phyloP scores from a whole-genome alignment of 371 early-diverging fungal species.

The Choanephora cucurbitarum region DNA sequence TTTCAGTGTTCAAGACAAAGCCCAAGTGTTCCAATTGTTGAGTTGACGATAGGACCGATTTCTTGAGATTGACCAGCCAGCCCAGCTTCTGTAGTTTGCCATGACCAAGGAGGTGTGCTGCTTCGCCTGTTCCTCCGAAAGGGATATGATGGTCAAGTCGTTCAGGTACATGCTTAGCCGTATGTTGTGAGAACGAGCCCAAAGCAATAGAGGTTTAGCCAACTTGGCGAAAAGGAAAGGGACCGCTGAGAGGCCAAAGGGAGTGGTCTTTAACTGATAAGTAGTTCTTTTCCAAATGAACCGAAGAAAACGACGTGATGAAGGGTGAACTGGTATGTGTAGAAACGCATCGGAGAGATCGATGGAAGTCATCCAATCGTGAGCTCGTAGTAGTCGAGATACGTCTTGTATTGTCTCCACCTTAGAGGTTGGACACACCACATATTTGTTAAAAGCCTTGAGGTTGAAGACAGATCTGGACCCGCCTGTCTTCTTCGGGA shows the following conservation, averaged over 20 bases:
- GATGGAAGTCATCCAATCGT: too few species aligned
- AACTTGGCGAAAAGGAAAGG: slow-evolving; percentile 36
- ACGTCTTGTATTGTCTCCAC: too few species aligned
- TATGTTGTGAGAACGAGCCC: slow-evolving; percentile 26
- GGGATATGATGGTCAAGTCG: slow-evolving; percentile 14
- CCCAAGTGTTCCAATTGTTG: slow-evolving; percentile 11
- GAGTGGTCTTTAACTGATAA: slow-evolving; percentile 27
- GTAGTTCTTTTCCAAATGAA: not conserved
- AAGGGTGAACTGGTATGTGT: too few species aligned
- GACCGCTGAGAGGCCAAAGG: slow-evolving; percentile 34
- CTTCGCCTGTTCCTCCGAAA: not conserved
- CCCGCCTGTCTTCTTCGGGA: too few species aligned
- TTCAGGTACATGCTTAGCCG: slow-evolving; percentile 12
- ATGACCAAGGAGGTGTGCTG: slow-evolving; percentile 7
- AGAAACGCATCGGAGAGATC: too few species aligned
- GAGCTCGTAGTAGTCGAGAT: too few species aligned
- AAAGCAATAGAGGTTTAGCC: slow-evolving; percentile 20
- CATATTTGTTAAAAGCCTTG: too few species aligned
- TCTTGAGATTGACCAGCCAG: slow-evolving; percentile 11
- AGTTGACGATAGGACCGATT: slow-evolving; percentile 6
- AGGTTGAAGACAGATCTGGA: too few species aligned
- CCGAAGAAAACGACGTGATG: not conserved
- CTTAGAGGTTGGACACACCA: too few species aligned
- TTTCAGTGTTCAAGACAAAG: slow-evolving; percentile 16
- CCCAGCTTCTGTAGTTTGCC: slow-evolving; percentile 4